Percentiles rank a stretch among this genome's conserved stretches.
These are phyloP conservation scores for Lasiosphaeriaceae sp. DNA, from an alignment of 495 filamentous ascomycete genomes.

Conservation along the genomic window DNA sequence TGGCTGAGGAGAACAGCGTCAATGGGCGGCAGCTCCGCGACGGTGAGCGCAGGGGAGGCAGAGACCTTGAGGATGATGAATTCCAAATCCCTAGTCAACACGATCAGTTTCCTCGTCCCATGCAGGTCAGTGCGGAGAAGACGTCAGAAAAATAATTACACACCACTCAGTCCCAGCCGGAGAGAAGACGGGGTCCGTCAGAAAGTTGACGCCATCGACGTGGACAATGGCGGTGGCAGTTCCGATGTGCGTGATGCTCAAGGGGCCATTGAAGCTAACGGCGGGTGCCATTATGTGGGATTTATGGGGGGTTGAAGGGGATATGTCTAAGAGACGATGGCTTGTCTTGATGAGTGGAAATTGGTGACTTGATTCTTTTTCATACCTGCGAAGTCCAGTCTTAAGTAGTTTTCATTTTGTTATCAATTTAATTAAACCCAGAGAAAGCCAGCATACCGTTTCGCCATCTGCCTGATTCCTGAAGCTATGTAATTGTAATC, in stretches of 20 bases:
- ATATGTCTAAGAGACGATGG: constrained; percentile 1
- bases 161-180: constrained; percentile 36
- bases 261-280: constrained; percentile 7
- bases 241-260: constrained; percentile 45
- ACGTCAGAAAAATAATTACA: background rate
- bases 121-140: too few species aligned
- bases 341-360: background rate
- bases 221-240: constrained; percentile 50
- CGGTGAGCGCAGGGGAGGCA: constrained; percentile 32
- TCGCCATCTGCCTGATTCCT: too few species aligned
- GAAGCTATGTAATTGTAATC: too few species aligned
- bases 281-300: constrained; percentile 10
- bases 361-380: too few species aligned
- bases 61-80: constrained; percentile 27
- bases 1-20: constrained; percentile 52
- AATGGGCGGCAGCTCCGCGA: constrained; percentile 43
- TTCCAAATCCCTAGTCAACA: constrained; percentile 17
- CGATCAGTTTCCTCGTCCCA: background rate
- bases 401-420: too few species aligned
- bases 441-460: too few species aligned
- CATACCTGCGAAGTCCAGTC: too few species aligned
- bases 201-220: constrained; percentile 43
- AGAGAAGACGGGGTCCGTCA: constrained; percentile 55
- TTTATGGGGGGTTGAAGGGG: background rate
- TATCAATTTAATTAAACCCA: too few species aligned